Evolutionary conservation across 331 rosid genomes (phyloP), one percentile per base, ranked within the genome.

Genomic region (Quercus tomentella): DNA sequence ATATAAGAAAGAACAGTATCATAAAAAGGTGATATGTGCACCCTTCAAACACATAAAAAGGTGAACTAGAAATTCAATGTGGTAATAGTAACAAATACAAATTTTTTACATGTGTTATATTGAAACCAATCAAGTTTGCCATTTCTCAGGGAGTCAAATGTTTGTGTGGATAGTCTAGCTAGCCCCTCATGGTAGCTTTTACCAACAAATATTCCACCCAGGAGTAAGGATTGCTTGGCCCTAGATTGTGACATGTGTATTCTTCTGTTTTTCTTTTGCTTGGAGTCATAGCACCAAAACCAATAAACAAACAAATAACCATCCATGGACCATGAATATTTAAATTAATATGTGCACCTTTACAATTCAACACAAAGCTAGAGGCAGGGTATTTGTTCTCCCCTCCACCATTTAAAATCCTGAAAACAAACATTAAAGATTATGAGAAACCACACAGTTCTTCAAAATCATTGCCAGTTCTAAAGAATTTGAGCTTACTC

Each of bases 341-440:
- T 33, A 33, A 67, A 22, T 67, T 30, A 30, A n/a, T 1, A 12
- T 23, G 28, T 9, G 20, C 78, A 92, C 98, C 98, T 91, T 90
- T 90, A 83, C 99, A 95, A 71, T 91, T 88, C 84, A 90, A 75
- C 63, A 84, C 87, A 90, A 91, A 93, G 83, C 92, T 85, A 78
- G 88, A 87, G 28, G 69, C 84, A 0, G 96, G 97, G 77, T 91
- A 90, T 85, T 82, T 92, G 65, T 74, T 83, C 89, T 90, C 97
- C 76, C 94, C 94, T 76, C 91, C 99, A 79, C 88, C 89, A 70
- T 89, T 90, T 80, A 87, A 61, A 82, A 93, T 90, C 88, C 99
- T 93, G 66, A 88, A 56, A 67, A 67, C n/a, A 67, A 84, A 76
- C 74, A 63, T 30, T 35, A 65, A 21, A 30, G 23, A 78, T 67